These are phyloP conservation scores for Suhomyces sp. DNA, from an alignment of 805 yeast genomes.

Conservation along the genomic window DNA sequence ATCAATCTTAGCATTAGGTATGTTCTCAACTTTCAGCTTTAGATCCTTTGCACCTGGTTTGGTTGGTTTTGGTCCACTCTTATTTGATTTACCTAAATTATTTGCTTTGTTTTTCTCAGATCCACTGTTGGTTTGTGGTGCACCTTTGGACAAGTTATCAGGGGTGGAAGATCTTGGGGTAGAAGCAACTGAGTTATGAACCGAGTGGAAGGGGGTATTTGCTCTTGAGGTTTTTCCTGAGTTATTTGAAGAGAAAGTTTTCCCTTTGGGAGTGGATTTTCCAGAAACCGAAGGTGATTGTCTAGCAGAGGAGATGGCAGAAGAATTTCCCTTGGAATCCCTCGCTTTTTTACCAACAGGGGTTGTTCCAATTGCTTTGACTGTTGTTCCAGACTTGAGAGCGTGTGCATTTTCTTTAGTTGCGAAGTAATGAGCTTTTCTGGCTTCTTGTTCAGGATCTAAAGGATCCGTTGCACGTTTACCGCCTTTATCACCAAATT, in stretches of 20 bases:
- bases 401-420: slow-evolving; percentile 31
- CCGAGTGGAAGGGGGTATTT: slow-evolving; percentile 2
- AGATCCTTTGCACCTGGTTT: too few species aligned
- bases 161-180: slow-evolving; percentile 6
- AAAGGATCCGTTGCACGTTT: slow-evolving; percentile 13
- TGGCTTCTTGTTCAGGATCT: slow-evolving; percentile 33
- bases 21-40: too few species aligned
- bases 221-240: background rate
- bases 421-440: slow-evolving; percentile 38
- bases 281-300: background rate
- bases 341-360: slow-evolving; percentile 10
- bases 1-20: too few species aligned
- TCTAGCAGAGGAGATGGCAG: slow-evolving; percentile 1
- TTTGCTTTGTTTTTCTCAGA: too few species aligned
- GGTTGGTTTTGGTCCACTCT: too few species aligned
- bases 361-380: slow-evolving; percentile 40
- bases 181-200: slow-evolving; percentile 3
- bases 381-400: slow-evolving; percentile 38
- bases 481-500: slow-evolving; percentile 21
- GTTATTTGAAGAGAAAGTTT: background rate
- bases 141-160: too few species aligned
- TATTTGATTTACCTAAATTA: too few species aligned
- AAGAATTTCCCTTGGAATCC: background rate
- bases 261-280: slow-evolving; percentile 3
- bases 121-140: too few species aligned